Evolutionary conservation across 495 filamentous ascomycete genomes (phyloP).

Genomic region (Tuber aestivum): DNA sequence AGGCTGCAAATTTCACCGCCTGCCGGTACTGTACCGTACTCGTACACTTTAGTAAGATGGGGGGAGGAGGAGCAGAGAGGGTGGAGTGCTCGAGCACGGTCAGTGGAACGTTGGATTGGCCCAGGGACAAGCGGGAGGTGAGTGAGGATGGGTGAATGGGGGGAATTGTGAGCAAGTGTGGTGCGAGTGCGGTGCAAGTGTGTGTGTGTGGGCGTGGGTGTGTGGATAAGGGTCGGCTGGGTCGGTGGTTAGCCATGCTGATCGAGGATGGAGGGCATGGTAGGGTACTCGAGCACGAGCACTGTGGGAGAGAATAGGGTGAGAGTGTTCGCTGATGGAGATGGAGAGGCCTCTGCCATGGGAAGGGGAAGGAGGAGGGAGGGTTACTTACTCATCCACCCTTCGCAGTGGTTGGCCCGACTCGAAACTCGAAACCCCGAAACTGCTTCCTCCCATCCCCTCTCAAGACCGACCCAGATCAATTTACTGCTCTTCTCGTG

Average conservation of each 20-base stretch:
- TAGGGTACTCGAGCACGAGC: too few species aligned
- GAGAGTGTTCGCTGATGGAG: slow-evolving; percentile 11
- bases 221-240: background rate
- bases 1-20: slow-evolving; percentile 2
- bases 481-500: slow-evolving; percentile 18
- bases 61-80: background rate
- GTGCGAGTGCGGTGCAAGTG: background rate
- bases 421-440: slow-evolving; percentile 26
- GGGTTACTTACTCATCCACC: slow-evolving; percentile 30
- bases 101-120: background rate
- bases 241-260: too few species aligned
- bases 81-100: background rate
- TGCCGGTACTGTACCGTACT: background rate
- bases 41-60: background rate
- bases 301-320: too few species aligned
- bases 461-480: slow-evolving; percentile 12
- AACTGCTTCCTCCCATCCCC: slow-evolving; percentile 22
- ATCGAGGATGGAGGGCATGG: slow-evolving; percentile 1
- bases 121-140: background rate
- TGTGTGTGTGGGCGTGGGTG: background rate
- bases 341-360: slow-evolving; percentile 17
- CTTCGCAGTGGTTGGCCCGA: background rate
- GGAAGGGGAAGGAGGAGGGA: background rate
- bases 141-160: background rate
- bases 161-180: background rate